These are phyloP conservation scores for Lachancea fermentati DNA, from an alignment of 805 yeast genomes.

Conservation along the genomic window DNA sequence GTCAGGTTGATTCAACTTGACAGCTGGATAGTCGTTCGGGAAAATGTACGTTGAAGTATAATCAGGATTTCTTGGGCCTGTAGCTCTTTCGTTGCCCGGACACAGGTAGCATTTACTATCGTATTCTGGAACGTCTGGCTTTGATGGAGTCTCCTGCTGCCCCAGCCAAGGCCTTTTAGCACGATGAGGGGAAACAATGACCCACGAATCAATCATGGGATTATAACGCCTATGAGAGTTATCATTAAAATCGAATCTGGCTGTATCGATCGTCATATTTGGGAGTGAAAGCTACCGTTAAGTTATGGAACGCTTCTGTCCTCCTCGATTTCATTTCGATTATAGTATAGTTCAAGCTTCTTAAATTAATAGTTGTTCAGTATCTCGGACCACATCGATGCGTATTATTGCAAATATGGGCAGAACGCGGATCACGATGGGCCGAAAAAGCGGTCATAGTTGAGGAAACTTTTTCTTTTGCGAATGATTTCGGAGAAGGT, in stretches of 20 bases:
- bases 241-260: slow-evolving; percentile 43
- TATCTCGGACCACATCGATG: no score
- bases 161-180: slow-evolving; percentile 82
- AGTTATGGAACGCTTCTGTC: no score
- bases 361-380: no score
- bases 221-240: slow-evolving; percentile 66
- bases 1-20: slow-evolving; percentile 50
- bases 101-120: slow-evolving; percentile 67
- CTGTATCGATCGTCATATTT: not conserved
- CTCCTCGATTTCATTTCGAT: no score
- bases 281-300: no score
- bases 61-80: slow-evolving; percentile 53
- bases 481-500: no score
- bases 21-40: slow-evolving; percentile 68
- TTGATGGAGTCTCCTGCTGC: slow-evolving; percentile 48
- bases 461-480: no score
- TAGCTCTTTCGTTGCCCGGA: slow-evolving; percentile 63
- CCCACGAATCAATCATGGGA: slow-evolving; percentile 63
- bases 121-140: slow-evolving; percentile 43
- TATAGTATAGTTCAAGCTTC: no score
- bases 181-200: slow-evolving; percentile 70
- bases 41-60: slow-evolving; percentile 56
- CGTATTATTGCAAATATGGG: no score
- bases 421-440: no score
- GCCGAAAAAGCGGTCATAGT: no score